Percentiles rank a stretch among this genome's conserved stretches.
Evolutionary conservation across 2,329 filamentous ascomycete species (phyloP).

Genomic region (Emmonsia crescens): DNA sequence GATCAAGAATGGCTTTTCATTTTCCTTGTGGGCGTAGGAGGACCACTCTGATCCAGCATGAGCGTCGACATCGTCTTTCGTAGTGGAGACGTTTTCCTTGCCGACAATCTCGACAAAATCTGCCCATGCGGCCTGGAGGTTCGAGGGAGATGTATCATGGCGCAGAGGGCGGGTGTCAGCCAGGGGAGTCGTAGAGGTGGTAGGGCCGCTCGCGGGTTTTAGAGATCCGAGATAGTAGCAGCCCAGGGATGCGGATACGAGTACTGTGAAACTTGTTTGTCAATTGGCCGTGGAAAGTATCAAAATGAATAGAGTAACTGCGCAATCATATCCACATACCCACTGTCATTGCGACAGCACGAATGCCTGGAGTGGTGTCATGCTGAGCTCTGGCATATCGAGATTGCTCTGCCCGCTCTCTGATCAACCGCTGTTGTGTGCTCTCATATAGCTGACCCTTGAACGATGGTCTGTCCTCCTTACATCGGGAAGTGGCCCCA

Average conservation of each 20-base stretch:
- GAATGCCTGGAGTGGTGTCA: slow-evolving; percentile 26
- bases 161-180: slow-evolving; percentile 36
- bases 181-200: slow-evolving; percentile 49
- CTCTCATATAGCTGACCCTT: slow-evolving; percentile 53
- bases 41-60: slow-evolving; percentile 56
- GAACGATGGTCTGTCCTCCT: slow-evolving; percentile 29
- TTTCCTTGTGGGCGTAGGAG: slow-evolving; percentile 36
- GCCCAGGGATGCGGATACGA: slow-evolving; percentile 40
- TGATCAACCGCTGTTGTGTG: slow-evolving; percentile 46
- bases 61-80: slow-evolving; percentile 41
- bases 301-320: neutral
- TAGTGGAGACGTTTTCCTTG: slow-evolving; percentile 51
- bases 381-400: slow-evolving; percentile 37
- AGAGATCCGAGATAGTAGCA: slow-evolving; percentile 47
- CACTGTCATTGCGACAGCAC: slow-evolving; percentile 27
- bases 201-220: slow-evolving; percentile 36
- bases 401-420: slow-evolving; percentile 47
- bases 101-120: slow-evolving; percentile 53
- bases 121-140: slow-evolving; percentile 53
- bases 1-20: slow-evolving; percentile 46
- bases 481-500: neutral
- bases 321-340: slow-evolving; percentile 19
- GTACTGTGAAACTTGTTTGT: slow-evolving; percentile 29
- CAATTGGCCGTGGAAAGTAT: slow-evolving; percentile 1
- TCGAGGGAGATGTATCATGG: slow-evolving; percentile 47